Evolutionary conservation across 805 yeast genomes (phyloP), one percentile per base, ranked within the genome.

Genomic region (Suhomyces sp.): DNA sequence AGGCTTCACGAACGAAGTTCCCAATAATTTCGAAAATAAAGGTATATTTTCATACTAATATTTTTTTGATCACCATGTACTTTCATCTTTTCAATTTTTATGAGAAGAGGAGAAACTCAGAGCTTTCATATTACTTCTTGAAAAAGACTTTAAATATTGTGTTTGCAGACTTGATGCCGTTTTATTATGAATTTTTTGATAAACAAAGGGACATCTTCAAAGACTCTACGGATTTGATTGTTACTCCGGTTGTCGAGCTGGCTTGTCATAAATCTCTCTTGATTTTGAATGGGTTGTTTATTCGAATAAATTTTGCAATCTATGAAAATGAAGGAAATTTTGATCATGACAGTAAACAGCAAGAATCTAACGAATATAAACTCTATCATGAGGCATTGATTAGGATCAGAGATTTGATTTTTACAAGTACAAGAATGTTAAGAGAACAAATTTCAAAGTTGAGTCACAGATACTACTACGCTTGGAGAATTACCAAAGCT

Each of bases 51-150:
- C 42, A 40, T 8, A 25, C 42, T 2, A 43, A 44, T 36, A 10
- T 46, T 3, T 44, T 49, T 28, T 31, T 45, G 11, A 46, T 45
- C 7, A 40, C 39, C 20, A 33, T 47, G 13, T 44, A 47, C 29
- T 47, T 34, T 28, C 53, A 46, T 40, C 42, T 53, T 22, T 39
- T 46, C 33, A 32, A 47, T 8, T 48, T 48, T 39, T 53, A 46
- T 37, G 38, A 43, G 20, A 38, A 37, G 33, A 43, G 39, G 28
- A 44, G 44, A 1, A 31, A 44, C 28, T 18, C 14, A 3, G 41
- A 40, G 6, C 34, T 44, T 21, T 46, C 49, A 18, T 48, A 35
- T 19, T 41, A 43, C 28, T 53, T 47, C 32, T 29, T 46, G 15
- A 42, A 47, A 14, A 53, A 52, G 33, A 23, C 46, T 11, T 11